Evolutionary conservation across 2,329 filamentous ascomycete species (phyloP).

Genomic region (Cercospora sojina): DNA sequence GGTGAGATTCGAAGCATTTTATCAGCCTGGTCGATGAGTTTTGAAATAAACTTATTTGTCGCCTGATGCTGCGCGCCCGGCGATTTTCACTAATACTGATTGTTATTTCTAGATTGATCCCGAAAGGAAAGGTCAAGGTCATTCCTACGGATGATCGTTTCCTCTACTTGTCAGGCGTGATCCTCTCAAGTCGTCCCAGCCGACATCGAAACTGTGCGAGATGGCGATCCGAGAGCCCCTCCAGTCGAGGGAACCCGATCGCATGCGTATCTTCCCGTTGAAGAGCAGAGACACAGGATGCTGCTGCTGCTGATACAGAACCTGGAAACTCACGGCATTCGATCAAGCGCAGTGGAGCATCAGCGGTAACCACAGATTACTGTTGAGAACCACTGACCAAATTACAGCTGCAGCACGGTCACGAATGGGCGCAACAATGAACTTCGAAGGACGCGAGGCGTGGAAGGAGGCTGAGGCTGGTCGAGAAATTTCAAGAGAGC

Average conservation of each 20-base stretch:
- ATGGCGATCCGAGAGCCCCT: slow-evolving; percentile 4
- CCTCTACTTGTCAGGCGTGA: not conserved
- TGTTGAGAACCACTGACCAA: not conserved
- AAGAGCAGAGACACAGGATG: not conserved
- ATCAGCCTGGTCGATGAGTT: slow-evolving; percentile 16
- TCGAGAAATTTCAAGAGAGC: not conserved
- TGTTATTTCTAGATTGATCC: slow-evolving; percentile 10
- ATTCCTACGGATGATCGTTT: slow-evolving; percentile 17
- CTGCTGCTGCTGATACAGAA: not conserved
- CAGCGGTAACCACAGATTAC: not conserved
- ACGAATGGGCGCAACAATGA: not conserved
- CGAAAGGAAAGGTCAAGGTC: slow-evolving; percentile 9
- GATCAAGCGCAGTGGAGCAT: not conserved
- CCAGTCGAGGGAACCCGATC: slow-evolving; percentile 6
- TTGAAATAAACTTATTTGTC: not conserved
- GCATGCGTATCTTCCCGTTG: not conserved
- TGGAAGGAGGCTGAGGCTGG: not conserved
- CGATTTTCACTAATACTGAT: slow-evolving; percentile 6
- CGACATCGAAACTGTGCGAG: slow-evolving; percentile 7
- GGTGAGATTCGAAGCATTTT: slow-evolving; percentile 17
- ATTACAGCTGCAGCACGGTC: not conserved
- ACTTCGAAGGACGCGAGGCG: not conserved
- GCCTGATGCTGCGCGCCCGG: not conserved
- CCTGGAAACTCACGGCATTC: not conserved
- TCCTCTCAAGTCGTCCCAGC: slow-evolving; percentile 7